These are phyloP conservation scores for Gastroboletus turbinatus DNA, from an alignment of 1,284 basidiomycete genomes.

Conservation along the genomic window DNA sequence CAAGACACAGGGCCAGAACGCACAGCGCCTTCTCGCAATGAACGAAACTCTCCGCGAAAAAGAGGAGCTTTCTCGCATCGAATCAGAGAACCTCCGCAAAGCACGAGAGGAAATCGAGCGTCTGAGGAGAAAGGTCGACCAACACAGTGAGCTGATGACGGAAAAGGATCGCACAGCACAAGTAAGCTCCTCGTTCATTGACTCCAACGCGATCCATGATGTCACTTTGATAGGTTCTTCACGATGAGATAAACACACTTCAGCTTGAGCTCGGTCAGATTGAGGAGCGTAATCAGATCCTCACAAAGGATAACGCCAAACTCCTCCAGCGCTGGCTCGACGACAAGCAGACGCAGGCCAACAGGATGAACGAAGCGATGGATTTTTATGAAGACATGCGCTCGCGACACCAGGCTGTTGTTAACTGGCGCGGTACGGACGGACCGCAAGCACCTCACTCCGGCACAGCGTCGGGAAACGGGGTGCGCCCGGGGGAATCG, in stretches of 20 bases:
- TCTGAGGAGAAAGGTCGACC: conserved; percentile 77
- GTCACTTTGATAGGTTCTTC: conserved; percentile 64
- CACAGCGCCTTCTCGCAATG: conserved; percentile 88
- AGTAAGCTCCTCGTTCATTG: conserved; percentile 42
- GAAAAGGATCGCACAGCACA: conserved; percentile 90
- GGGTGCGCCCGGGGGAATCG: conserved; percentile 50
- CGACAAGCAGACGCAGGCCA: conserved; percentile 89
- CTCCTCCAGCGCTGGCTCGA: conserved; percentile 95
- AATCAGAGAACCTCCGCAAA: conserved; percentile 75
- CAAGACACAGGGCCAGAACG: conserved; percentile 95
- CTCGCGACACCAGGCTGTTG: conserved; percentile 58
- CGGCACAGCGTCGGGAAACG: conserved; percentile 67
- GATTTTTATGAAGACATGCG: conserved; percentile 82
- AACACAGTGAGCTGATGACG: conserved; percentile 80
- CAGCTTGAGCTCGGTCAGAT: conserved; percentile 90
- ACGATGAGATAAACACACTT: conserved; percentile 91
- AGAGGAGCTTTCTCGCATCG: conserved; percentile 77
- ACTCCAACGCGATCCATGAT: background rate
- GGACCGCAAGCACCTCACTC: conserved; percentile 23
- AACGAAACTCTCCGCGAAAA: conserved; percentile 92
- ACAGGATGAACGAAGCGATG: conserved; percentile 93
- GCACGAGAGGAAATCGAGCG: conserved; percentile 69
- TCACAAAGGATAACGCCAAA: conserved; percentile 91
- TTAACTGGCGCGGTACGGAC: conserved; percentile 53
- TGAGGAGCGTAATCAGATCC: conserved; percentile 80